phyloP scores from a whole-genome alignment of 371 early-diverging fungal species.

The Mortierella sp. region DNA sequence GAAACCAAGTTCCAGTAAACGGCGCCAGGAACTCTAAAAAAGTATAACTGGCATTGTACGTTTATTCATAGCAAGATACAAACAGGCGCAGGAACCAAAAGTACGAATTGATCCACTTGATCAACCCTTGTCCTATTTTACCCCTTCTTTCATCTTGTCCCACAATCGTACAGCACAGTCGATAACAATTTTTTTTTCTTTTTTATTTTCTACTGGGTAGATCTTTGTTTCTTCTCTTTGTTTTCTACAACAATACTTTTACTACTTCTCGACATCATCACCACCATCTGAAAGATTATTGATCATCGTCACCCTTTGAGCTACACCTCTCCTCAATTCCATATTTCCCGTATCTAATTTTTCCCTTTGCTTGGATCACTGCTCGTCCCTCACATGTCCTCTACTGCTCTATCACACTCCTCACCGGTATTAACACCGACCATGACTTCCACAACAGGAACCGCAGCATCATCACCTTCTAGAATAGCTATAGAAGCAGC shows the following conservation, averaged over 20 bases:
- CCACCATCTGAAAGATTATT: background rate
- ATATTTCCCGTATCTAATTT: background rate
- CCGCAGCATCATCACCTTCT: too few species aligned
- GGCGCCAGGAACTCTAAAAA: background rate
- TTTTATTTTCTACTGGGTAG: background rate
- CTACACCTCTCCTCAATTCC: background rate
- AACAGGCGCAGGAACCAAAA: too few species aligned
- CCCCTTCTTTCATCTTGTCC: background rate
- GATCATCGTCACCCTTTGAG: too few species aligned
- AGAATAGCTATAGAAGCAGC: constrained; percentile 1
- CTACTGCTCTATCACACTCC: constrained; percentile 13
- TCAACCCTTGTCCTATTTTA: background rate
- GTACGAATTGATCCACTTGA: background rate
- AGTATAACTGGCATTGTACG: too few species aligned
- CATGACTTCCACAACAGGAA: background rate
- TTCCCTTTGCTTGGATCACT: background rate
- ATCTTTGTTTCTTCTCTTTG: background rate
- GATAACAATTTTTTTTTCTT: background rate
- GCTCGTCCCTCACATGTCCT: constrained; percentile 1
- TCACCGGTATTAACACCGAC: constrained; percentile 2
- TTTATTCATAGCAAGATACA: too few species aligned
- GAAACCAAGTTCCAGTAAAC: background rate
- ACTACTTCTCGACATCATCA: background rate
- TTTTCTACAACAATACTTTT: background rate
- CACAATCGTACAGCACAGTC: background rate